These are phyloP conservation scores for Poa annua DNA, from an alignment of 176 grass and related monocot species.

Conservation along the genomic window DNA sequence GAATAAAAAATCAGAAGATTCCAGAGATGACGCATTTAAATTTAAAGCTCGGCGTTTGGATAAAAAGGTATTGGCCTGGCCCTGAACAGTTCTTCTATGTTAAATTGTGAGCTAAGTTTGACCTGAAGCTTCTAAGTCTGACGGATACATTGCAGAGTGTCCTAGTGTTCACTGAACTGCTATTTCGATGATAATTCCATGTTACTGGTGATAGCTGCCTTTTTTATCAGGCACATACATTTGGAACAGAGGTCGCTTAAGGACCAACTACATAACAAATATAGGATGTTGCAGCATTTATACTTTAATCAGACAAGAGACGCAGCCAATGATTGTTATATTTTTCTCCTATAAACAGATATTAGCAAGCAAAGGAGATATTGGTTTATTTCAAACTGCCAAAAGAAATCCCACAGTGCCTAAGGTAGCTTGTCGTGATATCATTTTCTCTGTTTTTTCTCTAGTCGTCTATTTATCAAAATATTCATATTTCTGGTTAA, in stretches of 20 bases:
- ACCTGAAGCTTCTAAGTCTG: neutral
- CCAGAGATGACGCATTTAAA: conserved; percentile 50
- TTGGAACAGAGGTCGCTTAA: neutral
- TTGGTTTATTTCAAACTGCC: conserved; percentile 40
- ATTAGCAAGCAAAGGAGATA: conserved; percentile 59
- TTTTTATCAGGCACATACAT: neutral
- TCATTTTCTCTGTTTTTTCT: neutral
- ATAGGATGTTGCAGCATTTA: neutral
- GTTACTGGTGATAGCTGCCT: neutral
- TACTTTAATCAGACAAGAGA: neutral
- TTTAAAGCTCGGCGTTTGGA: conserved; percentile 66
- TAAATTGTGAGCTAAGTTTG: conserved; percentile 34
- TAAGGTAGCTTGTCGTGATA: conserved; percentile 51
- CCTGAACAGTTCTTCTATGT: neutral
- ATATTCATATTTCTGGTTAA: conserved; percentile 29
- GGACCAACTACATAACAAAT: neutral
- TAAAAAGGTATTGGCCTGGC: conserved; percentile 68
- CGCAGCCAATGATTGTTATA: conserved; percentile 16
- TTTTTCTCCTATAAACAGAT: conserved; percentile 48
- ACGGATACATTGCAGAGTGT: neutral
- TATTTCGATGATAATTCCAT: neutral
- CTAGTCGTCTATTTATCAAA: neutral
- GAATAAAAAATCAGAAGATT: conserved; percentile 49
- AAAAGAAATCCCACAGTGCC: conserved; percentile 73
- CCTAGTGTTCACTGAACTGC: neutral